phyloP scores from a whole-genome alignment of 1,139 yeast species.

The Keqinozyma sinolaborantium region DNA sequence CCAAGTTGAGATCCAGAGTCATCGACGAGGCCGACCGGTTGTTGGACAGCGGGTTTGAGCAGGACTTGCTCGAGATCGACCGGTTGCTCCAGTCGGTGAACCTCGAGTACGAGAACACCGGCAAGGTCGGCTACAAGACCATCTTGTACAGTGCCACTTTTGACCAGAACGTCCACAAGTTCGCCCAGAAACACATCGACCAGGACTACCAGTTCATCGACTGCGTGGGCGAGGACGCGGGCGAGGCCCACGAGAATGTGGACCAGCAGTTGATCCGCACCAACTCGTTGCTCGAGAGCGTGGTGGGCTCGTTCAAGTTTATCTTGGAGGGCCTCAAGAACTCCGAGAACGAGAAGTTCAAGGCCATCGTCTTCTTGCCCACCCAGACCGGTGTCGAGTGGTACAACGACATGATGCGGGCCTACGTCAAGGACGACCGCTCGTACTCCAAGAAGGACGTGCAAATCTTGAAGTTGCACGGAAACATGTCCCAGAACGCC shows the following conservation, averaged over 20 bases:
- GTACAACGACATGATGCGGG: constrained; percentile 15
- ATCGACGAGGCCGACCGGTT: constrained; percentile 90
- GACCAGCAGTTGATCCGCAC: constrained; percentile 61
- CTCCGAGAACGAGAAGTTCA: constrained; percentile 36
- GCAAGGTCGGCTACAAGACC: constrained; percentile 48
- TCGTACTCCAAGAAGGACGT: constrained; percentile 12
- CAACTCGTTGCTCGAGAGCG: constrained; percentile 43
- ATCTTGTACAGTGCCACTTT: constrained; percentile 87
- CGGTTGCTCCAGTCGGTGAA: constrained; percentile 32
- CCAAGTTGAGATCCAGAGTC: constrained; percentile 58
- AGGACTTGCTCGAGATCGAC: constrained; percentile 56
- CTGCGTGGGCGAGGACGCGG: constrained; percentile 71
- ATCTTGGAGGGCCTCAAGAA: constrained; percentile 27
- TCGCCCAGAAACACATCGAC: constrained; percentile 68
- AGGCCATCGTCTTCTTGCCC: constrained; percentile 80
- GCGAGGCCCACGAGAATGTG: constrained; percentile 78
- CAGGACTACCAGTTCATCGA: constrained; percentile 65
- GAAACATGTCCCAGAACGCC: constrained; percentile 63
- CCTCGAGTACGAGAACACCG: constrained; percentile 9
- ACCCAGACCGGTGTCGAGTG: constrained; percentile 68
- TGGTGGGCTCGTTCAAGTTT: constrained; percentile 51
- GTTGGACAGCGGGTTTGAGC: constrained; percentile 73
- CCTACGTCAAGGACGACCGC: constrained; percentile 4
- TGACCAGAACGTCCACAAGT: constrained; percentile 58
- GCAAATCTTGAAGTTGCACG: constrained; percentile 51